phyloP scores from a whole-genome alignment of 495 filamentous ascomycete species.

The Penicillium tannophilum region DNA sequence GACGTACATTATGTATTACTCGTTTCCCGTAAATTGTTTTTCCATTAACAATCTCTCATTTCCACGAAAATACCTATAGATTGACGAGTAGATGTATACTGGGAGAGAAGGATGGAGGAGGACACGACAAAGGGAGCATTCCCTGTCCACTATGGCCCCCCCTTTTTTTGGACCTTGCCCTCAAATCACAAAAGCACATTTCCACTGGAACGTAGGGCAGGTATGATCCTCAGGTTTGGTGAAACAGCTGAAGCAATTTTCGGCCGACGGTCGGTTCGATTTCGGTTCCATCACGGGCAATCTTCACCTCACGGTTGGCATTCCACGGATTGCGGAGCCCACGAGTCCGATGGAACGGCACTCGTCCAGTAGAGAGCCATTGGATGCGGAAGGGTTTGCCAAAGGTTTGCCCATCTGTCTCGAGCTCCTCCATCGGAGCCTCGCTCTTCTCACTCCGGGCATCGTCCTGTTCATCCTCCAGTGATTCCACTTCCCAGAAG shows the following conservation, averaged over 20 bases:
- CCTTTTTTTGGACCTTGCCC: not conserved
- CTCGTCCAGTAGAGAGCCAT: conserved; percentile 82
- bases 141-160: not conserved
- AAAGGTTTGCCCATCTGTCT: conserved; percentile 64
- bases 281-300: conserved; percentile 94
- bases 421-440: conserved; percentile 42
- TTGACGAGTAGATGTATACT: not conserved
- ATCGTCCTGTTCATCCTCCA: conserved; percentile 47
- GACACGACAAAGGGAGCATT: not conserved
- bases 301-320: conserved; percentile 93
- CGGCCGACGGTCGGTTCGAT: conserved; percentile 82
- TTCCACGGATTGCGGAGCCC: conserved; percentile 97
- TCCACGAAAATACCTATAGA: not conserved
- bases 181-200: not conserved
- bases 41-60: conserved; percentile 1
- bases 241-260: conserved; percentile 77
- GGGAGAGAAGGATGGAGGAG: not conserved
- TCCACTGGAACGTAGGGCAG: not conserved
- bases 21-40: conserved; percentile 25
- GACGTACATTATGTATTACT: conserved; percentile 33
- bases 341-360: conserved; percentile 90
- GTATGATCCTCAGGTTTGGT: conserved; percentile 28
- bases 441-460: conserved; percentile 40
- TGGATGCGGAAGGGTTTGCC: conserved; percentile 92
- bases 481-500: conserved; percentile 89